phyloP scores from a whole-genome alignment of 257 asterid species.

The Fraxinus anomala region DNA sequence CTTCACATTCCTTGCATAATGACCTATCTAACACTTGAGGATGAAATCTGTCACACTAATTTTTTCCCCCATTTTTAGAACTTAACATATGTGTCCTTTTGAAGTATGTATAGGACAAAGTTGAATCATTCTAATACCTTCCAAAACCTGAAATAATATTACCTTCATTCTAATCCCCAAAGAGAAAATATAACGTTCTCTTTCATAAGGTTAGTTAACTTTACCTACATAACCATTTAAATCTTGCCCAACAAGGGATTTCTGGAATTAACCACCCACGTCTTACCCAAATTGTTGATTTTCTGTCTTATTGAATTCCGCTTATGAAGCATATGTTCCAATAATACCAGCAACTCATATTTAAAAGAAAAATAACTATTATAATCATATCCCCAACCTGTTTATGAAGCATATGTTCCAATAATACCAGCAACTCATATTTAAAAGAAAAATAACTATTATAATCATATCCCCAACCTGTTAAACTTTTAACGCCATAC shows the following conservation, averaged over 20 bases:
- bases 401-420: too few relatives aligned
- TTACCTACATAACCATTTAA: not conserved
- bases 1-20: not conserved
- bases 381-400: too few relatives aligned
- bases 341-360: too few relatives aligned
- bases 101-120: not conserved
- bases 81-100: too few relatives aligned
- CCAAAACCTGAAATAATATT: not conserved
- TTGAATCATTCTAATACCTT: not conserved
- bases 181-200: not conserved
- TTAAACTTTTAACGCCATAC: too few relatives aligned
- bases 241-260: not conserved
- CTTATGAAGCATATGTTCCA: too few relatives aligned
- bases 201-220: not conserved
- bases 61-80: not conserved
- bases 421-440: too few relatives aligned
- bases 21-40: not conserved
- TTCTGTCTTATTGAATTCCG: too few relatives aligned
- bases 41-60: not conserved
- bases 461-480: too few relatives aligned
- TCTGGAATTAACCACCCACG: not conserved
- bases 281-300: not conserved
- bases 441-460: too few relatives aligned
- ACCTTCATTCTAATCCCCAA: not conserved
- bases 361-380: too few relatives aligned